Percentiles rank a stretch among this genome's conserved stretches.
Conservation (phyloP, 1,139 yeast species). For the Hemisphaericaspora xylanilytica region DNA sequence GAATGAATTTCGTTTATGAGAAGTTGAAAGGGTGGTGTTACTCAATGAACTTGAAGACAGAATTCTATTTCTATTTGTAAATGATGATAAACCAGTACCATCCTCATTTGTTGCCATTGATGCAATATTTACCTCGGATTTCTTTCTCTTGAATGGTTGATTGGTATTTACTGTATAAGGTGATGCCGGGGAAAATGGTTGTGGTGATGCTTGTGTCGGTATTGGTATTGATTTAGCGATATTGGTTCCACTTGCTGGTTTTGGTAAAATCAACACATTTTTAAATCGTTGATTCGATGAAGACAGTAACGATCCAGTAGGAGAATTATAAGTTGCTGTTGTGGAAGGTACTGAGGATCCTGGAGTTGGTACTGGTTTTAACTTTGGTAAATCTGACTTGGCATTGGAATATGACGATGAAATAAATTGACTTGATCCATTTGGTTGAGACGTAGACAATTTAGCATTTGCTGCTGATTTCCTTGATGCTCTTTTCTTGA, state of each 20-base stretch:
- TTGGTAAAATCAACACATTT: slow-evolving; percentile 45
- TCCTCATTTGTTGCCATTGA: slow-evolving; percentile 10
- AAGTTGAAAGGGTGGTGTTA: slow-evolving; percentile 13
- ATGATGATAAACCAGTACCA: slow-evolving; percentile 11
- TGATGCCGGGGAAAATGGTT: slow-evolving; percentile 12
- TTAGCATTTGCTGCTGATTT: slow-evolving; percentile 17
- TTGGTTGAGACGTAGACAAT: slow-evolving; percentile 3
- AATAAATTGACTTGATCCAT: slow-evolving; percentile 4
- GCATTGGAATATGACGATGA: slow-evolving; percentile 6
- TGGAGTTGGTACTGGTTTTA: slow-evolving; percentile 5
- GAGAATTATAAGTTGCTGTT: slow-evolving; percentile 10
- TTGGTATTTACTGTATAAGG: slow-evolving; percentile 17
- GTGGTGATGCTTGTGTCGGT: slow-evolving; percentile 22
- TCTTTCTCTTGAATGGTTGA: slow-evolving; percentile 43
- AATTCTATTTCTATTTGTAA: slow-evolving; percentile 10
- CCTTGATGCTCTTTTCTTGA: slow-evolving; percentile 50
- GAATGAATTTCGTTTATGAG: slow-evolving; percentile 15
- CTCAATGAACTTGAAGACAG: slow-evolving; percentile 15
- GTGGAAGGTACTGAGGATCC: slow-evolving; percentile 9
- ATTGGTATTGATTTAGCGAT: slow-evolving; percentile 15
- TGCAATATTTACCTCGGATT: slow-evolving; percentile 31
- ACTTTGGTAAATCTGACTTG: slow-evolving; percentile 6
- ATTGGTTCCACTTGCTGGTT: slow-evolving; percentile 25
- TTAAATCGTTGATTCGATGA: slow-evolving; percentile 26
- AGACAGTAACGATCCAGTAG: slow-evolving; percentile 11